Evolutionary conservation across 2,329 filamentous ascomycete species (phyloP), one percentile per base, ranked within the genome.

Genomic region (Ramularia endophylla): DNA sequence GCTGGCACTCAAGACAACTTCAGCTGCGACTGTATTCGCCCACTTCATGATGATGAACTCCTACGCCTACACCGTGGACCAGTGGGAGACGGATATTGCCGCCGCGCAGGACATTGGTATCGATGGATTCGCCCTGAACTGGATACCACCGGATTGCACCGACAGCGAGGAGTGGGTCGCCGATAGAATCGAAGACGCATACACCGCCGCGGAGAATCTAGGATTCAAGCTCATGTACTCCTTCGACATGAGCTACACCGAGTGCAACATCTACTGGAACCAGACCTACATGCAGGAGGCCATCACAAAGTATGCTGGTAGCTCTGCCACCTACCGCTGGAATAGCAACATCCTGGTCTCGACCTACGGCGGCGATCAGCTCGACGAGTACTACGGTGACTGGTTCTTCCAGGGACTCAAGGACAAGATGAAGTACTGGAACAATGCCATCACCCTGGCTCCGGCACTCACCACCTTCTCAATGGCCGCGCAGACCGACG

Each of bases 121-220:
- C 25, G 61, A 64, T 38, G 61, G 60, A 38, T 64, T 64, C 46
- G 59, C 59, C n/a, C 54, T 65, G 41, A 63, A 64, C 50, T 62
- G 57, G 56, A 58, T 58, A 31, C 59, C 61, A 7, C 62, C 62
- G 12, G 53, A 63, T 51, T 65, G 62, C 47, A 37, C 52, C 25
- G 46, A 43, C 34, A 47, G 55, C 38, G 51, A 57, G 34, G 47
- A 40, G 40, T 65, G 62, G 62, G 53, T 55, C 43, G 43, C 56
- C 20, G 57, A 58, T 51, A 57, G 56, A 40, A 62, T 65, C 37
- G 58, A 60, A 35, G 60, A 63, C 43, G 63, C 63, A 25, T 65
- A 53, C 46, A 52, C 47, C 33, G 63, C 56, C 38, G 62, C 61
- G 29, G 57, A 57, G 43, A 32, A 51, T 25, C 47, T 56, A 38